Evolutionary conservation across 805 yeast species (phyloP), one percentile per base, ranked within the genome.

Genomic region (Yarrowia sp.): DNA sequence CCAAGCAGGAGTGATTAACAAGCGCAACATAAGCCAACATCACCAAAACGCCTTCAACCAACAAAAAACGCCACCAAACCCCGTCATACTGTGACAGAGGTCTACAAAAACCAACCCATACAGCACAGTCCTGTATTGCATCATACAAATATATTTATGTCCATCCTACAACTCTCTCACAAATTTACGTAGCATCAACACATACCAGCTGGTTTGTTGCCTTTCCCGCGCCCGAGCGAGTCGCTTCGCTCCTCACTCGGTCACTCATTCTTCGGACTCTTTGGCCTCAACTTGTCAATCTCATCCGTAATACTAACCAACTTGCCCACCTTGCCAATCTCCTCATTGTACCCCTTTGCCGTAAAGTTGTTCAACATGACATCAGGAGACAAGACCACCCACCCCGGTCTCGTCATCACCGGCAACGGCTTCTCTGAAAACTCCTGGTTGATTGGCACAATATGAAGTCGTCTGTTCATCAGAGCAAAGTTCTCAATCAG

Each of bases 331-430:
- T 67, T 68, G 17, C 71, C 70, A 11, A 84, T 77, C 43, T 83
- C 84, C 17, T 71, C 71, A 61, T 78, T 78, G 72, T 82, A 87
- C 8, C 73, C 72, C 3, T 68, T 68, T 2, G 86, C 80, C 6
- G 78, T 78, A 67, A 92, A 90, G 72, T 90, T 90, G 73, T 90
- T 84, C 35, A 90, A 72, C 69, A 90, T 74, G 3, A 88, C 84
- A 75, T 92, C 97, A 0, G 97, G 97, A 70, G 92, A 83, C 81
- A 90, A 79, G 9, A 92, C 83, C 4, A 90, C 95, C 98, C 98
- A 92, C 5, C 98, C 98, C 67, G 17, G 88, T 83, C 36, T 89
- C 88, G 57, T 38, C 47, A 39, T 35, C 4, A 36, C 47, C 1
- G 65, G 57, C 39, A 82, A 83, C 42, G 87, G 82, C 67, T 79